A percentile compares a stretch with the other conserved stretches of the same genome.
phyloP scores from a whole-genome alignment of 306 rosid genomes.

The Quercus gilva region DNA sequence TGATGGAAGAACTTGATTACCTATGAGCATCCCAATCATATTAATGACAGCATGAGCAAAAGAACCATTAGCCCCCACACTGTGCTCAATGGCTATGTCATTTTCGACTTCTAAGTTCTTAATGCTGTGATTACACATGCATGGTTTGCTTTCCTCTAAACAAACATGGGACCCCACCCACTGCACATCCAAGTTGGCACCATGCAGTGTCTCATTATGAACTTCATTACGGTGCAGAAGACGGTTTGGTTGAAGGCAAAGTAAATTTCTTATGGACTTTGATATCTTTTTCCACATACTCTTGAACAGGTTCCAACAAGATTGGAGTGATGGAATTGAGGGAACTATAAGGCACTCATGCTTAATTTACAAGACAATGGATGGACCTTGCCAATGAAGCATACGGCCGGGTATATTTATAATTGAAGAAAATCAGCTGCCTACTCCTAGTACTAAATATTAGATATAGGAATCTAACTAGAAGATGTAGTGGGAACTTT shows the following conservation, averaged over 20 bases:
- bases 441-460: neutral
- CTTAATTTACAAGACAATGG: neutral
- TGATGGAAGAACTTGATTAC: constrained; percentile 22
- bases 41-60: constrained; percentile 61
- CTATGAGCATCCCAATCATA: constrained; percentile 84
- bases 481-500: too few species aligned
- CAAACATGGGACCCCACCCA: constrained; percentile 35
- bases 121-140: constrained; percentile 30
- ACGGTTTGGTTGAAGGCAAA: constrained; percentile 13
- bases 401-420: neutral
- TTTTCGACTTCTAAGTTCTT: constrained; percentile 1
- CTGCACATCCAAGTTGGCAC: constrained; percentile 22
- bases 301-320: neutral
- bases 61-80: constrained; percentile 45
- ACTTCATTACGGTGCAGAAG: constrained; percentile 27
- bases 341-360: neutral
- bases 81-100: constrained; percentile 14
- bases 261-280: constrained; percentile 12
- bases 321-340: neutral
- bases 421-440: neutral
- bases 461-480: neutral
- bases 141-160: constrained; percentile 43
- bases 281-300: constrained; percentile 28
- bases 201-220: constrained; percentile 23
- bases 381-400: neutral